These are phyloP conservation scores for Thermomucor indicae-seudaticae DNA, from an alignment of 371 early-diverging fungal species.

Conservation along the genomic window DNA sequence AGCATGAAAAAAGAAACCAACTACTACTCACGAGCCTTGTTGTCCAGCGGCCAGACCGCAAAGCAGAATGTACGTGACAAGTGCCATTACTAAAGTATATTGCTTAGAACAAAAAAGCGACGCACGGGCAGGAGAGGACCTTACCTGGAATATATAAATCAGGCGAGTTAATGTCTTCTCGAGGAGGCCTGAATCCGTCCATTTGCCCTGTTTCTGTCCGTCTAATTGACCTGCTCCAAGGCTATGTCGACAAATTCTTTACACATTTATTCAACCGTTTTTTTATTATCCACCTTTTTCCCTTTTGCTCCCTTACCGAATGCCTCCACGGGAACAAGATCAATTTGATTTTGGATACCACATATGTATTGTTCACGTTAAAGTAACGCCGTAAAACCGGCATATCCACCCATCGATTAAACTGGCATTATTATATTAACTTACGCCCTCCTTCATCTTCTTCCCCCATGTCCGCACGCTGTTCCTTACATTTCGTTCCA, in stretches of 20 bases:
- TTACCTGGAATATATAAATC: constrained; percentile 96
- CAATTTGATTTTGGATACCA: constrained; percentile 81
- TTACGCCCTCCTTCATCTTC: not conserved
- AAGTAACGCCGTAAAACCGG: constrained; percentile 91
- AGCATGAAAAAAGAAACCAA: not conserved
- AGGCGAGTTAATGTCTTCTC: constrained; percentile 92
- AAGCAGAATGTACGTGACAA: constrained; percentile 91
- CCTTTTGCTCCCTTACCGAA: constrained; percentile 64
- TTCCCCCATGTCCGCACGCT: not conserved
- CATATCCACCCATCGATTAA: constrained; percentile 83
- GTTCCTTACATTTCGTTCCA: constrained; percentile 88
- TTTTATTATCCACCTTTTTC: too few species aligned
- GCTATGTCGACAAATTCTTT: constrained; percentile 40
- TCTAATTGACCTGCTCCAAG: constrained; percentile 77
- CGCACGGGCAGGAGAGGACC: not conserved
- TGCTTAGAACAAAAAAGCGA: not conserved
- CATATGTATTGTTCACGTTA: constrained; percentile 94
- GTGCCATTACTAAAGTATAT: constrained; percentile 68
- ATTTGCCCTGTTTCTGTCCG: constrained; percentile 84
- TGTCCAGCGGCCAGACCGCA: constrained; percentile 75
- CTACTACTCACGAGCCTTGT: constrained; percentile 49
- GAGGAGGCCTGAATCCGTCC: constrained; percentile 82
- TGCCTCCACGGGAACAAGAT: constrained; percentile 96
- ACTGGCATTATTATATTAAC: constrained; percentile 34
- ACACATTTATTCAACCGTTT: too few species aligned